Base-by-base conservation (phyloP, 192 early-diverging fungal species). In the Chytriomyces confervae region DNA sequence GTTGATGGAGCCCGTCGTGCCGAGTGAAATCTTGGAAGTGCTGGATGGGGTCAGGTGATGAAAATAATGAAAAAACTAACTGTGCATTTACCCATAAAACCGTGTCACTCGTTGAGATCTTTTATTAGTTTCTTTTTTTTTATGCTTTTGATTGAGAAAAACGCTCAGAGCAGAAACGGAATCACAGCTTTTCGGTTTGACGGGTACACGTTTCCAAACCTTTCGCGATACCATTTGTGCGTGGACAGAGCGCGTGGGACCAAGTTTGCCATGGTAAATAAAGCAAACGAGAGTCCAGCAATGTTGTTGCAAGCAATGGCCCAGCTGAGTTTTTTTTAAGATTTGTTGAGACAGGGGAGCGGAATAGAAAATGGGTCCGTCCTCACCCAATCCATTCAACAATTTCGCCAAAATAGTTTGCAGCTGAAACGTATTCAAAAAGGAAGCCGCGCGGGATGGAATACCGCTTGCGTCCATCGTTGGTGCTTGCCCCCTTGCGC, bases 361-460 rank as follows among this genome's bases (percentile, higher is more conserved):
- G 62, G 9, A 24, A 68, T 8, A 48, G 66, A 24, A 68, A 68
- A 8, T n/a, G 29, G 29, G 29, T 36, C 29, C 29, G 29, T 11
- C 11, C 67, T 36, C 27, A 69, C 44, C 84, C 84, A 29, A 71
- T 13, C 84, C 84, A 85, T 48, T 85, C 84, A 10, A 85, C 47
- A 20, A 80, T 73, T 61, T 85, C 84, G 7, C 81, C 82, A 8
- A 81, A 79, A 61, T 85, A 85, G 66, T 82, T 74, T 18, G 80
- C 75, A 13, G 51, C 50, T 0, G 84, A 79, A 1, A 84, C 78
- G 18, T 45, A 77, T 27, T 80, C 66, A 62, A 77, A 84, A 16
- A 82, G 18, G 11, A 49, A 48, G 10, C 72, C 76, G 2, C n/a
- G 23, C 13, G 84, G 84, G 27, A 84, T 75, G 23, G 49, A 75